These are phyloP conservation scores for Nakazawaea siamensis DNA, from an alignment of 805 yeast species.

Conservation along the genomic window DNA sequence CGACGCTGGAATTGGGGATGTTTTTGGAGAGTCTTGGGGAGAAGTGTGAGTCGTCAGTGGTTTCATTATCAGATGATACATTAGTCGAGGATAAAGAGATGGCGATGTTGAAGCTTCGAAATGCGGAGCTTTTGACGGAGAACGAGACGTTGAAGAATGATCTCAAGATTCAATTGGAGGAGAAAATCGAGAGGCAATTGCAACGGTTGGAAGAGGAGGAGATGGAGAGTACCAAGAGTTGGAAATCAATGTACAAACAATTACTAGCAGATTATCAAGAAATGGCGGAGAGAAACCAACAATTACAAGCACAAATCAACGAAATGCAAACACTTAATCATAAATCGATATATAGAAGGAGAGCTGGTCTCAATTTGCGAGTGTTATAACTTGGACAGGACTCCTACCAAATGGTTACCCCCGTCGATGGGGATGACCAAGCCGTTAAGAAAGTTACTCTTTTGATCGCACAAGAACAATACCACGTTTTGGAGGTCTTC, in stretches of 20 bases:
- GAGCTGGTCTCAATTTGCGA: neutral
- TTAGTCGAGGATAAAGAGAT: too few species aligned
- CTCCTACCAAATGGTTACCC: slow-evolving; percentile 42
- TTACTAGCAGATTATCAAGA: too few species aligned
- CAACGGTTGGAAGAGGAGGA: neutral
- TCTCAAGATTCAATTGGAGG: slow-evolving; percentile 17
- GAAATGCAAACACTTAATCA: slow-evolving; percentile 8
- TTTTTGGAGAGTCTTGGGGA: too few species aligned
- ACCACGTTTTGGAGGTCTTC: slow-evolving; percentile 50
- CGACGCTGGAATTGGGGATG: too few species aligned
- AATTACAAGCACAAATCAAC: slow-evolving; percentile 13
- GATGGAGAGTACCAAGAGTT: too few species aligned
- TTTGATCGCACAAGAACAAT: slow-evolving; percentile 47
- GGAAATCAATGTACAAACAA: too few species aligned
- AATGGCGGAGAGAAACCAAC: neutral
- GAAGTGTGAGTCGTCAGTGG: too few species aligned
- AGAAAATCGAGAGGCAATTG: slow-evolving; percentile 11
- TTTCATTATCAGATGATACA: too few species aligned
- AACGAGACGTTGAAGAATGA: slow-evolving; percentile 15
- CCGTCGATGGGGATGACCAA: slow-evolving; percentile 65
- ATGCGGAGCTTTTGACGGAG: slow-evolving; percentile 12
- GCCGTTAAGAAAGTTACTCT: slow-evolving; percentile 59
- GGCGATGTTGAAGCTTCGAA: slow-evolving; percentile 8
- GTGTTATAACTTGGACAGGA: neutral
- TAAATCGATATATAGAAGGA: neutral